A percentile compares a stretch with the other conserved stretches of the same genome.
Evolutionary conservation across 352 stramenopile species (phyloP).

Genomic region (Elongisporangium prolatum): DNA sequence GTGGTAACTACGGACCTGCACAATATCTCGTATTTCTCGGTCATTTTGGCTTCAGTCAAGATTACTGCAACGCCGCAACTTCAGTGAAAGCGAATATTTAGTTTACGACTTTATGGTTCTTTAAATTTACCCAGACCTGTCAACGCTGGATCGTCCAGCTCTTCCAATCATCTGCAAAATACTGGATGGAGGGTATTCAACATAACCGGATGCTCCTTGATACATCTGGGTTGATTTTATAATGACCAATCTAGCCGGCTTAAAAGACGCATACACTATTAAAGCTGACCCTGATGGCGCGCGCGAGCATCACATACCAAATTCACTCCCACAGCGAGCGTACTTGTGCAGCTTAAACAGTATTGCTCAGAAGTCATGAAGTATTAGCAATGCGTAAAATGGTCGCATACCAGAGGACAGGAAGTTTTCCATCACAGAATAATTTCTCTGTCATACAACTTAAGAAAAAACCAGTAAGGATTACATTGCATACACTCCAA

Average conservation of each 20-base stretch:
- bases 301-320: conserved; percentile 16
- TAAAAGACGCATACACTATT: neutral
- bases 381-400: neutral
- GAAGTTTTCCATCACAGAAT: conserved; percentile 21
- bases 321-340: conserved; percentile 37
- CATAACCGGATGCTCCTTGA: conserved; percentile 16
- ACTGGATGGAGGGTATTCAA: conserved; percentile 17
- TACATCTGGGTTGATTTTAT: conserved; percentile 36
- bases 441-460: conserved; percentile 23
- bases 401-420: conserved; percentile 24
- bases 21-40: conserved; percentile 13
- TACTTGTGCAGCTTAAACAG: conserved; percentile 26
- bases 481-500: neutral
- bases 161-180: conserved; percentile 42
- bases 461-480: conserved; percentile 3
- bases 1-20: conserved; percentile 10
- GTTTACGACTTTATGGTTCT: neutral
- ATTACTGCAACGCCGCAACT: conserved; percentile 21
- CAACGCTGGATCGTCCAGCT: conserved; percentile 24
- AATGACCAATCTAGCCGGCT: conserved; percentile 38
- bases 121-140: conserved; percentile 16
- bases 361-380: neutral
- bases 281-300: neutral
- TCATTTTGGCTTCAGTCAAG: conserved; percentile 20
- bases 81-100: neutral